Evolutionary conservation across 2,329 filamentous ascomycete genomes (phyloP), one percentile per base, ranked within the genome.

Genomic region (Fusarium citri): DNA sequence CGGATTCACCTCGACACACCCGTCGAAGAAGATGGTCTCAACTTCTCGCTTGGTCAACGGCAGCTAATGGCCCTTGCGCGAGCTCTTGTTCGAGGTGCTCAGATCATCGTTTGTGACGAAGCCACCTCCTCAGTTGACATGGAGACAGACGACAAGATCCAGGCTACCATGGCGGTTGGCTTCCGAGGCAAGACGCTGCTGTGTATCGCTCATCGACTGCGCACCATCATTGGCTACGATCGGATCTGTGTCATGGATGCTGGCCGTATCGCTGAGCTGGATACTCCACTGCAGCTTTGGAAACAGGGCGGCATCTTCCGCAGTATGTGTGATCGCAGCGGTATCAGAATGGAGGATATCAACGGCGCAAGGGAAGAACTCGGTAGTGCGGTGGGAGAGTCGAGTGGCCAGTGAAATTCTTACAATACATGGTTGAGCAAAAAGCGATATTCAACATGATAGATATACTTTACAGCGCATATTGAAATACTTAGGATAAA

Each of bases 91-190:
- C 90, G 95, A 40, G 89, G 91, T 45, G 92, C 91, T 1, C 93
- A 92, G 73, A 98, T 98, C 80, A 98, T 98, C 74, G 91, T 99
- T 51, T 98, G 95, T 80, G 96, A 99, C 83, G 96, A 99, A 80
- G 96, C 96, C 2, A 99, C 96, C 0, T 94, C 91, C 3, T 92
- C 89, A 0, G 94, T 98, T 10, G 95, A 98, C 79, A 96, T 98
- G 85, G 95, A 98, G 77, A 98, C 95, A 5, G 96, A 99, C 78
- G 91, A 94, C 80, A 97, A 96, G 86, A 97, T 98, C 77, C 95
- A 98, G 80, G 84, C 85, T 58, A 97, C 94, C 6, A 98, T 98
- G 80, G 91, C 93, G 1, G 86, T 87, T 2, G 94, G 91, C 0
- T 98, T 98, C 84, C 86, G 87, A 56, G 94, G 94, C 63, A 93